A percentile compares a stretch with the other conserved stretches of the same genome.
Conservation (phyloP, 2,329 filamentous ascomycete genomes). For the Fusarium sp. region DNA sequence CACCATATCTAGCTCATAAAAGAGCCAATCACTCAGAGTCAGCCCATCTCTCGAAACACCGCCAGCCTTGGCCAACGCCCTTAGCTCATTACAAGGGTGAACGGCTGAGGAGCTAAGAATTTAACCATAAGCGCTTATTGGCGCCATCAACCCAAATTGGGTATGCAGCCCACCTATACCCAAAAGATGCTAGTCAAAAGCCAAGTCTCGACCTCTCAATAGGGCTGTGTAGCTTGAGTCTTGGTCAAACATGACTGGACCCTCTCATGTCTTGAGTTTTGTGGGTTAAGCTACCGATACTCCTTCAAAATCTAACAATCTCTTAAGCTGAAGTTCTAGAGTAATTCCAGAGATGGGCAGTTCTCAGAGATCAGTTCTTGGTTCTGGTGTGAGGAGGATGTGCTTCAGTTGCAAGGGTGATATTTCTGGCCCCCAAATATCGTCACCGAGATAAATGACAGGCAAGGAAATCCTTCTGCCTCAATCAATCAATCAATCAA, state of each 20-base stretch:
- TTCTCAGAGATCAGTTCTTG: not conserved
- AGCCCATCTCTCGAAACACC: constrained; percentile 10
- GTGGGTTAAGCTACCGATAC: not conserved
- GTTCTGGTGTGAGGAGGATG: not conserved
- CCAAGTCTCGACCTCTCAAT: not conserved
- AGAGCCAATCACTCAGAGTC: not conserved
- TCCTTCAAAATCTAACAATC: not conserved
- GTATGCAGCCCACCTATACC: not conserved
- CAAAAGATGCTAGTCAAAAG: not conserved
- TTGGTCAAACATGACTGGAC: not conserved
- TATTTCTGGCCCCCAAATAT: not conserved
- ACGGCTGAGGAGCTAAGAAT: not conserved
- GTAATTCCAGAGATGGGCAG: not conserved
- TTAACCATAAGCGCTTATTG: constrained; percentile 1
- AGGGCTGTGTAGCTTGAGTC: not conserved
- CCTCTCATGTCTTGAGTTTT: not conserved
- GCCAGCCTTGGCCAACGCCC: not conserved
- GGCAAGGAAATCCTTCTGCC: not conserved
- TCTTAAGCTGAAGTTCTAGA: not conserved
- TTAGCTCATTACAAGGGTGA: constrained; percentile 5
- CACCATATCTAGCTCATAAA: not conserved
- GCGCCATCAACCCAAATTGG: not conserved
- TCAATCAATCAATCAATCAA: not conserved
- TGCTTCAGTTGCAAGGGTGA: not conserved
- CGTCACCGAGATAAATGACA: not conserved